phyloP scores from a whole-genome alignment of 2,329 filamentous ascomycete species.

The Colletotrichum eremochloae region DNA sequence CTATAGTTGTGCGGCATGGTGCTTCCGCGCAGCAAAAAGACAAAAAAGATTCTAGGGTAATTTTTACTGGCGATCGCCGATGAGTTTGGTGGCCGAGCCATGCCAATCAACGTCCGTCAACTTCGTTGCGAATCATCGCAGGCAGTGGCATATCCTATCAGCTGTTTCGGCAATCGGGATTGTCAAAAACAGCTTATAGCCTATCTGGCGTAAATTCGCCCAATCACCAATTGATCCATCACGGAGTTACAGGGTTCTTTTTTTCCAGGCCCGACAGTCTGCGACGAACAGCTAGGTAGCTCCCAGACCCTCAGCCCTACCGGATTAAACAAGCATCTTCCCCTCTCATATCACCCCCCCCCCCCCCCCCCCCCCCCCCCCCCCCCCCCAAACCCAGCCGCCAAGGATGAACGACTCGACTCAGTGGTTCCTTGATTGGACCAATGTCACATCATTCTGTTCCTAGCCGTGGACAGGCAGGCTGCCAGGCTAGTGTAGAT shows the following conservation, averaged over 20 bases:
- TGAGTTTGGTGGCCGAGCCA: background rate
- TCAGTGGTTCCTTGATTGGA: background rate
- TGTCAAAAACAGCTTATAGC: background rate
- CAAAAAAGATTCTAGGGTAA: no score
- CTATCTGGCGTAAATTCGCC: background rate
- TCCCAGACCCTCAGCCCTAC: background rate
- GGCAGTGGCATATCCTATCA: background rate
- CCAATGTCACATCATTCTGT: background rate
- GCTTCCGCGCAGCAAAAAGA: background rate
- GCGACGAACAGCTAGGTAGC: background rate
- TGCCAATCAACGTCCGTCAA: background rate
- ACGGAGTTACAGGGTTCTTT: constrained; percentile 15
- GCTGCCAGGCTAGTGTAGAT: background rate
- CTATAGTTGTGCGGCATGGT: background rate
- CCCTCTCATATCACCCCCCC: background rate
- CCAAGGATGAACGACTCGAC: background rate
- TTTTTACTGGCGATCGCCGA: background rate
- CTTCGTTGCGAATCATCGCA: background rate
- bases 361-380: no score
- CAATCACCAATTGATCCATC: constrained; percentile 21
- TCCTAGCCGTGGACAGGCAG: background rate
- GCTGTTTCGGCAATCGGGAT: constrained; percentile 17
- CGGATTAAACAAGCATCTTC: constrained; percentile 1
- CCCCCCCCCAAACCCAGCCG: no score
- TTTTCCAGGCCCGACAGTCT: constrained; percentile 21